Percentiles rank a stretch among this genome's conserved stretches.
These are phyloP conservation scores for Knoxdaviesia proteae DNA, from an alignment of 2,329 filamentous ascomycete genomes.

Conservation along the genomic window DNA sequence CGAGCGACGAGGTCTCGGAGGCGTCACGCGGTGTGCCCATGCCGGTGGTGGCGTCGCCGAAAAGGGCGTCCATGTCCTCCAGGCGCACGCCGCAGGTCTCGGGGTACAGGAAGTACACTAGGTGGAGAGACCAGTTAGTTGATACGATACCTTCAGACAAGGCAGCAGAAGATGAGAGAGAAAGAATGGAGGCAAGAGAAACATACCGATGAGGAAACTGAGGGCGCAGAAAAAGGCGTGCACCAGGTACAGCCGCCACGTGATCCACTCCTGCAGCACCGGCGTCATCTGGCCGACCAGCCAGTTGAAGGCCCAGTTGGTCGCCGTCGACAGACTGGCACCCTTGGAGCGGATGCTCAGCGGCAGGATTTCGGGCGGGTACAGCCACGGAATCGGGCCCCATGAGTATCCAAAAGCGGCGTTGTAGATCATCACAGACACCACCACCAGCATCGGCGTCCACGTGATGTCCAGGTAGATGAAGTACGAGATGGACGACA, in stretches of 20 bases:
- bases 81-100: slow-evolving; percentile 89
- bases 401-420: slow-evolving; percentile 87
- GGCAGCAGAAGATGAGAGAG: not conserved
- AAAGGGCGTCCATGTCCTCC: slow-evolving; percentile 90
- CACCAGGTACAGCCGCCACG: slow-evolving; percentile 83
- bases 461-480: slow-evolving; percentile 63
- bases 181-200: not conserved
- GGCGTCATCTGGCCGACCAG: slow-evolving; percentile 90
- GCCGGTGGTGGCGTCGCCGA: slow-evolving; percentile 76
- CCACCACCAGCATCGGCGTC: slow-evolving; percentile 69
- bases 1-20: slow-evolving; percentile 59
- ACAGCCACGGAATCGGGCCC: slow-evolving; percentile 96
- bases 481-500: slow-evolving; percentile 87
- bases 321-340: slow-evolving; percentile 82
- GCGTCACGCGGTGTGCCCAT: slow-evolving; percentile 57
- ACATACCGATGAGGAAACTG: slow-evolving; percentile 89
- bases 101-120: slow-evolving; percentile 94
- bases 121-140: not conserved
- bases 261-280: slow-evolving; percentile 74
- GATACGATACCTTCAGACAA: not conserved
- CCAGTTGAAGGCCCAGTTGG: slow-evolving; percentile 98
- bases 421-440: slow-evolving; percentile 97
- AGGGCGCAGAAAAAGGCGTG: slow-evolving; percentile 93
- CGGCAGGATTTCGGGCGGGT: slow-evolving; percentile 94
- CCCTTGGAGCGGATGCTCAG: slow-evolving; percentile 94